phyloP scores from a whole-genome alignment of 345 rosid species.

The Sisymbrium irio region DNA sequence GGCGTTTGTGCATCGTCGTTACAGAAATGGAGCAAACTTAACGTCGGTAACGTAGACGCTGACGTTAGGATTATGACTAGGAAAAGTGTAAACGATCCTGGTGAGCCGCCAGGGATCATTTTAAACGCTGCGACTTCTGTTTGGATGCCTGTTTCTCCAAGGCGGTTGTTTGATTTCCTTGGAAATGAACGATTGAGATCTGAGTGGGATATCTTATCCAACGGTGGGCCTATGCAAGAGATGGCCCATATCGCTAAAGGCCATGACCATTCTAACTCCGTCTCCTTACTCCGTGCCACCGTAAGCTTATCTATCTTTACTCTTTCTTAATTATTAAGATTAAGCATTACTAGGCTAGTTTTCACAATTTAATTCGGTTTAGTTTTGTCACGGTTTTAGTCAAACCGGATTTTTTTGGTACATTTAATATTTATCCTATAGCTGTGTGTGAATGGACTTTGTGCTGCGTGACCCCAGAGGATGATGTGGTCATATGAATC shows the following conservation, averaged over 20 bases:
- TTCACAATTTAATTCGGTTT: background rate
- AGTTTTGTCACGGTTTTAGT: background rate
- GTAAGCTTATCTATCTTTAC: slow-evolving; percentile 38
- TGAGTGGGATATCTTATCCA: slow-evolving; percentile 97
- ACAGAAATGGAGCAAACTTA: slow-evolving; percentile 85
- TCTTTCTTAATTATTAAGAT: background rate
- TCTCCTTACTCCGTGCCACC: slow-evolving; percentile 86
- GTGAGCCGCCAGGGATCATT: slow-evolving; percentile 93
- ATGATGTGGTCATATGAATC: slow-evolving; percentile 28
- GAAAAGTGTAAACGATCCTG: slow-evolving; percentile 78
- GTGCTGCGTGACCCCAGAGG: slow-evolving; percentile 28
- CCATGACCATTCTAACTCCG: slow-evolving; percentile 92
- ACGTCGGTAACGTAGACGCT: slow-evolving; percentile 64
- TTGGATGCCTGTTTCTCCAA: slow-evolving; percentile 80
- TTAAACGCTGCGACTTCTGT: slow-evolving; percentile 93
- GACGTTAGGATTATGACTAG: slow-evolving; percentile 92
- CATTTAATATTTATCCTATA: background rate
- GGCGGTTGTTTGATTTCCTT: slow-evolving; percentile 74
- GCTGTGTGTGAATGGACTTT: slow-evolving; percentile 14
- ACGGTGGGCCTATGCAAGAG: slow-evolving; percentile 97
- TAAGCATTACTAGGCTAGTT: background rate
- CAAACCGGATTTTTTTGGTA: background rate
- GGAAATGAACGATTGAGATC: slow-evolving; percentile 80
- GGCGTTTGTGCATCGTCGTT: slow-evolving; percentile 91
- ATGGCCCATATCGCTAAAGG: slow-evolving; percentile 96